Evolutionary conservation across 2,329 filamentous ascomycete species (phyloP).

Genomic region (Arachnopeziza araneosa): DNA sequence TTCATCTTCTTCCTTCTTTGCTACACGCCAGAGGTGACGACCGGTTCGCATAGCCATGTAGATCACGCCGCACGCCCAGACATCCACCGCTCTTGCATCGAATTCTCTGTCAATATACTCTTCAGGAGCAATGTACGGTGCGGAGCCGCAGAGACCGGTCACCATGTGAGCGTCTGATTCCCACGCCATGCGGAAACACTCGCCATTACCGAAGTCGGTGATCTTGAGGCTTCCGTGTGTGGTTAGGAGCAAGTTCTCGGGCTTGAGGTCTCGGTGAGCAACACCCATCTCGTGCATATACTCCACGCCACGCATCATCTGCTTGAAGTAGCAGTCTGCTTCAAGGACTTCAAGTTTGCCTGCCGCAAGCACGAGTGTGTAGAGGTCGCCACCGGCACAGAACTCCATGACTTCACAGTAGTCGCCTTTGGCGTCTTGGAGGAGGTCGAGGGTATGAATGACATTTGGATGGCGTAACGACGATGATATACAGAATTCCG

Average conservation of each 20-base stretch:
- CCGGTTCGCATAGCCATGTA: slow-evolving; percentile 99
- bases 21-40: slow-evolving; percentile 92
- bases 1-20: slow-evolving; percentile 93
- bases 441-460: slow-evolving; percentile 91
- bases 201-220: slow-evolving; percentile 96
- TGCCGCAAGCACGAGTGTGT: slow-evolving; percentile 84
- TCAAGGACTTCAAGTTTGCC: slow-evolving; percentile 88
- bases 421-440: slow-evolving; percentile 94
- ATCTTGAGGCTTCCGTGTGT: slow-evolving; percentile 93
- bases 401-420: slow-evolving; percentile 99
- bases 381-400: slow-evolving; percentile 92
- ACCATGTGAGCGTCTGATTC: slow-evolving; percentile 98
- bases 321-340: slow-evolving; percentile 98
- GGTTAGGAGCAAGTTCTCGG: slow-evolving; percentile 91
- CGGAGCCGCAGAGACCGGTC: slow-evolving; percentile 89
- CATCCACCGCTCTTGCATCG: slow-evolving; percentile 92
- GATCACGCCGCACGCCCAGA: slow-evolving; percentile 97
- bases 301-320: slow-evolving; percentile 97
- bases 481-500: slow-evolving; percentile 97
- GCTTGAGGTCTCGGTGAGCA: slow-evolving; percentile 92
- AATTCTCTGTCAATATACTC: slow-evolving; percentile 96
- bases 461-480: slow-evolving; percentile 95
- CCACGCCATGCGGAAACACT: slow-evolving; percentile 99
- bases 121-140: slow-evolving; percentile 94
- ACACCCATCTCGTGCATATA: slow-evolving; percentile 99